Conservation (phyloP, 2,329 filamentous ascomycete genomes). For the Sporothrix protearum region DNA sequence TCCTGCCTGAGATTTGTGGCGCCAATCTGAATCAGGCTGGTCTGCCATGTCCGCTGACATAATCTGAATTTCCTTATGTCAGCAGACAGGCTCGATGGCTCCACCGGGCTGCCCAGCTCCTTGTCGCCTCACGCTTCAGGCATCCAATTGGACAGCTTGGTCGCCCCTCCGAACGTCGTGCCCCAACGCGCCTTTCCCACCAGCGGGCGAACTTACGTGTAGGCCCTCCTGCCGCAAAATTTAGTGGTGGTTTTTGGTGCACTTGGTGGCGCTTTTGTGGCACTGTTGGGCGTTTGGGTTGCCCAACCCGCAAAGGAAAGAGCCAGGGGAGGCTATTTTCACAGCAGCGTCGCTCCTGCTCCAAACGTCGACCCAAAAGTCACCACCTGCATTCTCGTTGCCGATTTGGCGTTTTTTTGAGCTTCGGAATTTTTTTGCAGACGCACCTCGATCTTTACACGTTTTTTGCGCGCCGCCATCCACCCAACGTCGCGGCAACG, state of each 20-base stretch:
- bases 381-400: conserved; percentile 15
- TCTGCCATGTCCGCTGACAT: no score
- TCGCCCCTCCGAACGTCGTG: conserved; percentile 3
- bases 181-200: conserved; percentile 17
- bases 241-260: not conserved
- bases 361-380: not conserved
- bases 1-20: conserved; percentile 17
- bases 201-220: conserved; percentile 18
- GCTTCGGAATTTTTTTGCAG: conserved; percentile 47
- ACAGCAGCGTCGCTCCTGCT: not conserved
- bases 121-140: conserved; percentile 19
- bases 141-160: not conserved
- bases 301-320: not conserved
- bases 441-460: conserved; percentile 42
- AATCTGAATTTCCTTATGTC: conserved; percentile 11
- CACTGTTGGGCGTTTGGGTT: not conserved
- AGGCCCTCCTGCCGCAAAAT: conserved; percentile 4
- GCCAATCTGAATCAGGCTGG: not conserved
- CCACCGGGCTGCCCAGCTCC: not conserved
- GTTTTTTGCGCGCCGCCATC: conserved; percentile 46
- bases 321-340: not conserved
- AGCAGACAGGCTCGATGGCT: not conserved
- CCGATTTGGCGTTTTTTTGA: conserved; percentile 37
- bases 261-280: no score
- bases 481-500: conserved; percentile 52